Evolutionary conservation across 805 yeast genomes (phyloP).

Genomic region (Cyberlindnera euphorbiae): DNA sequence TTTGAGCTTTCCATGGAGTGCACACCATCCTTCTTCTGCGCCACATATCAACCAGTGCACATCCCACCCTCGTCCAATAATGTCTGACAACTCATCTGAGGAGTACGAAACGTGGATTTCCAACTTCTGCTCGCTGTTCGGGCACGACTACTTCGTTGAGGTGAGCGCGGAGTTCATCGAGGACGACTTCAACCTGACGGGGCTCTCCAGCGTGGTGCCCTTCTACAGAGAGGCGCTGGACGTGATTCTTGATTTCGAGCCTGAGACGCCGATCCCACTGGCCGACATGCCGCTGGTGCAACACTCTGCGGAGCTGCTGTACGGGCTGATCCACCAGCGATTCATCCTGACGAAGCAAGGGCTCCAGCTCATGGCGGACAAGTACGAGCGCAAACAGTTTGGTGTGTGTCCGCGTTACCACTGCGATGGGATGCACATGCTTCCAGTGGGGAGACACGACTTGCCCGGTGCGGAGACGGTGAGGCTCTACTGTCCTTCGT

Average conservation of each 20-base stretch:
- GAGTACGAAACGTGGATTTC: conserved; percentile 53
- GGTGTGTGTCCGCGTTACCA: conserved; percentile 88
- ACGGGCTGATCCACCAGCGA: conserved; percentile 92
- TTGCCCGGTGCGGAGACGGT: conserved; percentile 90
- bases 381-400: conserved; percentile 82
- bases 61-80: conserved; percentile 1
- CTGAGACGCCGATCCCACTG: conserved; percentile 47
- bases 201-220: conserved; percentile 79
- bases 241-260: conserved; percentile 77
- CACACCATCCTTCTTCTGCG: too few species aligned
- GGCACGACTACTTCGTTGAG: conserved; percentile 85
- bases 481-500: conserved; percentile 88
- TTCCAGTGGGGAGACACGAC: conserved; percentile 91
- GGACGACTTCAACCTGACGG: conserved; percentile 94
- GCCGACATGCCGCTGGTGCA: conserved; percentile 74
- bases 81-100: conserved; percentile 29
- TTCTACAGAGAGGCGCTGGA: conserved; percentile 89
- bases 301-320: conserved; percentile 86
- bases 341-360: conserved; percentile 88
- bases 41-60: too few species aligned
- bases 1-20: too few species aligned
- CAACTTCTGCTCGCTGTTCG: conserved; percentile 48
- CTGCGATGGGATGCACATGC: conserved; percentile 84
- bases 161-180: conserved; percentile 90
- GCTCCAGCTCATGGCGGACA: conserved; percentile 85